Evolutionary conservation across 306 rosid species (phyloP), one percentile per base, ranked within the genome.

Genomic region (Ammopiptanthus mongolicus): DNA sequence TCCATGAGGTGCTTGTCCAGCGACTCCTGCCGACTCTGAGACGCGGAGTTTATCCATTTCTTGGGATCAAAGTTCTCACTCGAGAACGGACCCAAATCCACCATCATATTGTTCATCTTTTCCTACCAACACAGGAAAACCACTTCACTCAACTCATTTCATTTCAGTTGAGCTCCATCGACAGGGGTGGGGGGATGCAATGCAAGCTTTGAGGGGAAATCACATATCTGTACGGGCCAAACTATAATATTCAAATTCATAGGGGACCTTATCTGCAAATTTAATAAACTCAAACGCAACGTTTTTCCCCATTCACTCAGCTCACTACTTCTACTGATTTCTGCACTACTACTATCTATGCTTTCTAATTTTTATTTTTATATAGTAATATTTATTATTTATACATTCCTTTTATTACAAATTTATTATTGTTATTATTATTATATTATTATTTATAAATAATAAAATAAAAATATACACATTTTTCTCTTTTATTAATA

Each of bases 11-110:
- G 96, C 22, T 96, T 90, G 62, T 92, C 99, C 65, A 96, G 67
- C 1, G 97, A 78, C 5, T 90, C 97, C 82, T 92, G 92, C 15
- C 99, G 99, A 76, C 62, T 80, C 90, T 92, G 97, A 74, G 87
- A 81, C 39, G 92, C 98, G 14, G 98, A 86, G 86, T 92, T 96
- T 61, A 96, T 89, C 99, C 99, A 96, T 63, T 89, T 92, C 94
- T 89, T 96, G 11, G 96, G 88, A 84, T 96, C 96, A 82, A 90
- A 96, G 42, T 78, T 89, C 75, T 89, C 96, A 29, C 77, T 80
- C 9, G 98, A 92, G 84, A 96, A 96, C 11, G 98, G 92, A 31
- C 96, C 96, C 78, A 92, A 84, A 91, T 96, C 99, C 53, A 96
- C 88, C 97, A 92, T 96, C 89, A 81, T 44, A 14, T 44, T 44